Evolutionary conservation across 2,329 filamentous ascomycete species (phyloP), one percentile per base, ranked within the genome.

Genomic region (Exophiala sp.): DNA sequence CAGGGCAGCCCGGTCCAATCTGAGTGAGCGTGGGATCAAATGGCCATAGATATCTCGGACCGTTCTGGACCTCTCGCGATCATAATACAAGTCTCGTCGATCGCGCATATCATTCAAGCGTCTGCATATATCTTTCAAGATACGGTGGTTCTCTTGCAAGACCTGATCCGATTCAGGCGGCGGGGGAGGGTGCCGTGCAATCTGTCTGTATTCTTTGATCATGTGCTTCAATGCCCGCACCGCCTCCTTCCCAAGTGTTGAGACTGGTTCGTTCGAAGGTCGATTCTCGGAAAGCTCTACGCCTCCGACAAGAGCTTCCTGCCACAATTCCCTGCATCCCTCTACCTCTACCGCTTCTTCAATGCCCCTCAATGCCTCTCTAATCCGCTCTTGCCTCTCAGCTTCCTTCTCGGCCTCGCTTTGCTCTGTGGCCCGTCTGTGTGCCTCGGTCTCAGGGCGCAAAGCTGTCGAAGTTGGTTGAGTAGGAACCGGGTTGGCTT

Each of bases 321-420:
- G 42, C 65, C 64, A 66, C 16, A 56, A 55, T 1, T 53, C 46
- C 34, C 47, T 38, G 40, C 64, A 63, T 1, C 46, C 46, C 18
- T 58, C 55, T 3, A 61, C 29, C 14, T 56, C 23, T 8, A 51
- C 52, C 1, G 60, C 62, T 27, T 57, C 43, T 41, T 56, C 49
- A 43, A 63, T 58, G 46, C 56, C 52, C 13, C 41, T 40, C 29
- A 59, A 44, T 7, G 45, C 50, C 10, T 49, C 34, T 14, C 48
- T 22, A 10, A 48, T 30, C 19, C 41, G 23, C 22, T 48, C 34
- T 45, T 50, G 27, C 16, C 41, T 44, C 13, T 48, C 32, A 18
- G 43, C 50, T 32, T 49, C 43, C 13, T 44, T 34, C 19, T 59
- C 52, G 8, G 35, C 46, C 18, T 44, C 43, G 38, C 35, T 24